Conservation (phyloP, 2,329 filamentous ascomycete genomes). For the Epichloe gansuensis region DNA sequence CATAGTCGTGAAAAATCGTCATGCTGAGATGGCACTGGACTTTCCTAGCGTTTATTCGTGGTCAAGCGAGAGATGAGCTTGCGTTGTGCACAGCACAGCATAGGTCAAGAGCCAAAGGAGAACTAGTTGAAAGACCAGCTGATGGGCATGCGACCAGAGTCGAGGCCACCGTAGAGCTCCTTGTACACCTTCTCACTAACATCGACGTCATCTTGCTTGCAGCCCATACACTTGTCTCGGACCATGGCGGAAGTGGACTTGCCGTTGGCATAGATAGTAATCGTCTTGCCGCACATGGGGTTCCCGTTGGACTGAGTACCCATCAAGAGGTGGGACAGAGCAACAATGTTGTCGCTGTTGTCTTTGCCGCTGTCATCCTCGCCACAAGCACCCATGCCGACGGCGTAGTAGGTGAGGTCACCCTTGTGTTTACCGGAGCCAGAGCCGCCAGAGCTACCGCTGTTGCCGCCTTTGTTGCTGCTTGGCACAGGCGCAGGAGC, state of each 20-base stretch:
- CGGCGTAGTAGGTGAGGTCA: slow-evolving; percentile 61
- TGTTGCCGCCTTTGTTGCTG: slow-evolving; percentile 2
- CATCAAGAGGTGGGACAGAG: slow-evolving; percentile 54
- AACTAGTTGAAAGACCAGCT: slow-evolving; percentile 35
- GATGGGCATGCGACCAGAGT: slow-evolving; percentile 27
- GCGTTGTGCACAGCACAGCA: slow-evolving; percentile 7
- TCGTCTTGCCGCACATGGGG: slow-evolving; percentile 54
- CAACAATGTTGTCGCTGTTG: slow-evolving; percentile 47
- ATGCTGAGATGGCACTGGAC: not conserved
- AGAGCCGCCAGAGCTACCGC: slow-evolving; percentile 8
- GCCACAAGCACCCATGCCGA: slow-evolving; percentile 59
- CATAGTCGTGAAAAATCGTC: slow-evolving; percentile 4
- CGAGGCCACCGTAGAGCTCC: slow-evolving; percentile 36
- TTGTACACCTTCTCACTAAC: slow-evolving; percentile 43
- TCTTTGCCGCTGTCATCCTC: slow-evolving; percentile 45
- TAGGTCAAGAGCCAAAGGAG: not conserved
- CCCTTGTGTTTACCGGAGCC: slow-evolving; percentile 31
- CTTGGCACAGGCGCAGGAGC: slow-evolving; percentile 6
- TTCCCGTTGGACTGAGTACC: slow-evolving; percentile 51
- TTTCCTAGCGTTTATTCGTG: not conserved
- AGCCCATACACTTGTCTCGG: slow-evolving; percentile 67
- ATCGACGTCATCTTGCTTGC: slow-evolving; percentile 43
- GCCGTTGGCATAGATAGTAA: slow-evolving; percentile 50
- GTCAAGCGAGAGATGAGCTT: not conserved
- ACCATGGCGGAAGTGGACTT: slow-evolving; percentile 45